Evolutionary conservation across 2,329 filamentous ascomycete genomes (phyloP).

Genomic region (Chrysosporium keratinophilum): DNA sequence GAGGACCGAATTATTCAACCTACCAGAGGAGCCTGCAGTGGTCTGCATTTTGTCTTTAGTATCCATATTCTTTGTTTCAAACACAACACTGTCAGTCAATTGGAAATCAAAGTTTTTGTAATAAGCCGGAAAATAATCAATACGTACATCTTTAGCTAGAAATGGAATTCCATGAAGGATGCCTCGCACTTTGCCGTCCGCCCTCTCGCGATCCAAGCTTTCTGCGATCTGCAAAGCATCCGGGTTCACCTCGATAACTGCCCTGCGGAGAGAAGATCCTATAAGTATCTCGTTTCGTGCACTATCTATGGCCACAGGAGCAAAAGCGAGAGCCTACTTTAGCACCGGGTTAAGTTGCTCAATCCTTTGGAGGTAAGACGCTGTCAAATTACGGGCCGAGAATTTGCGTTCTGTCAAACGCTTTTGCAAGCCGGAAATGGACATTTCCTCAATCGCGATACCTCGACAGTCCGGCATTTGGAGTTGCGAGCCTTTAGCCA

Average conservation of each 20-base stretch:
- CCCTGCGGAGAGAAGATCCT: conserved; percentile 18
- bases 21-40: conserved; percentile 58
- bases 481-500: not conserved
- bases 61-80: conserved; percentile 44
- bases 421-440: conserved; percentile 10
- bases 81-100: not conserved
- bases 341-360: conserved; percentile 7
- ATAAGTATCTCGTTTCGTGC: not conserved
- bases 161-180: conserved; percentile 67
- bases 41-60: conserved; percentile 62
- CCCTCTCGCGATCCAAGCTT: conserved; percentile 51
- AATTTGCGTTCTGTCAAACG: conserved; percentile 10
- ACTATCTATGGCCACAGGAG: not conserved
- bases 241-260: conserved; percentile 56
- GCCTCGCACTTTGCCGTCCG: conserved; percentile 47
- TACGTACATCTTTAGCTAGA: conserved; percentile 53
- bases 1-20: conserved; percentile 25
- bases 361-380: conserved; percentile 9
- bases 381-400: conserved; percentile 2
- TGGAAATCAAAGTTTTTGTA: not conserved
- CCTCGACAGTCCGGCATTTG: conserved; percentile 8
- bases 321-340: conserved; percentile 3
- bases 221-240: conserved; percentile 54
- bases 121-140: not conserved
- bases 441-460: conserved; percentile 8